Conservation (phyloP, 257 asterid genomes). For the Echium plantagineum region DNA sequence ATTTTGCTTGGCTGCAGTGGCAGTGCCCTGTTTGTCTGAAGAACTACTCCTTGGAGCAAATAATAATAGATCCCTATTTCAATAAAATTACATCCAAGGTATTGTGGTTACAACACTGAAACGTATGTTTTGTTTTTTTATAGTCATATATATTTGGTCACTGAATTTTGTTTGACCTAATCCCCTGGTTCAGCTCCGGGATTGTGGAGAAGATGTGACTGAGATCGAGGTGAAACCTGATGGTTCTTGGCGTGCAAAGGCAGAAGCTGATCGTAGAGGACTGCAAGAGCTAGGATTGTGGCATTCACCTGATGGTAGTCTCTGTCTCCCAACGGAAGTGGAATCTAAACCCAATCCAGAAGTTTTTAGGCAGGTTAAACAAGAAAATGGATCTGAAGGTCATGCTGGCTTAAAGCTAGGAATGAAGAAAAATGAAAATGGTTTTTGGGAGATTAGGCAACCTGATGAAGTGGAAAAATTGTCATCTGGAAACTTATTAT, state of each 20-base stretch:
- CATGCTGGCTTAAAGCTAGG: constrained; percentile 61
- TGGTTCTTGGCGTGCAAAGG: constrained; percentile 95
- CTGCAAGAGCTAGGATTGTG: constrained; percentile 81
- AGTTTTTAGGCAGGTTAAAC: constrained; percentile 44
- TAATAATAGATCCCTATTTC: constrained; percentile 86
- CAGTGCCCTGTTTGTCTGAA: constrained; percentile 94
- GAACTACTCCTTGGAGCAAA: constrained; percentile 80
- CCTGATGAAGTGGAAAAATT: constrained; percentile 37
- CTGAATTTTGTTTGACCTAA: constrained; percentile 2
- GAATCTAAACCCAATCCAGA: constrained; percentile 63
- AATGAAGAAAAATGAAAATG: constrained; percentile 53
- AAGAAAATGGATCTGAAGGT: constrained; percentile 70
- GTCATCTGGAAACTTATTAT: constrained; percentile 33
- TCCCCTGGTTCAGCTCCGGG: constrained; percentile 37
- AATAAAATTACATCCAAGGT: constrained; percentile 76
- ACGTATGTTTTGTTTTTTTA: background rate
- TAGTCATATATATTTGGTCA: constrained; percentile 1
- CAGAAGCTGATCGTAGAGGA: constrained; percentile 61
- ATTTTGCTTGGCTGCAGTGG: constrained; percentile 65
- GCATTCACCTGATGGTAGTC: constrained; percentile 87
- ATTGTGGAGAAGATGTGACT: constrained; percentile 71
- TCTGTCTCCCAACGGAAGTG: constrained; percentile 32
- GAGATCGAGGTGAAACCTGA: constrained; percentile 96
- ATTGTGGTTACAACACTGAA: constrained; percentile 11
- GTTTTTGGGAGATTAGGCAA: constrained; percentile 71